Conservation (phyloP, 305 asterid species). For the Rubia peregrina region DNA sequence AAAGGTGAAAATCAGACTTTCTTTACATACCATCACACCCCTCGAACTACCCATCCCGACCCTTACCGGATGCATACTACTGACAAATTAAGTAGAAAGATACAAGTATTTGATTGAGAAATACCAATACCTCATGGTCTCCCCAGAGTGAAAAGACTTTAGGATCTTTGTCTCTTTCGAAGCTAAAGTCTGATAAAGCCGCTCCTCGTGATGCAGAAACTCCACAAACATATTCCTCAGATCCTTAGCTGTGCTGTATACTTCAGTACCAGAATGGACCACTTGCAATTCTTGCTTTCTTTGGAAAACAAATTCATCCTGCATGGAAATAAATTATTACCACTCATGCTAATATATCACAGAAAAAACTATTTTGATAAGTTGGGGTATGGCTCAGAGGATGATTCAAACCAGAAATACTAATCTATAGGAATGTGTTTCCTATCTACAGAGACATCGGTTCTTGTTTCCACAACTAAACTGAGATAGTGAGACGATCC, state of each 20-base stretch:
- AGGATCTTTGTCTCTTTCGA: neutral
- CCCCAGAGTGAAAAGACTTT: neutral
- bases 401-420: neutral
- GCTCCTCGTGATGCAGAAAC: neutral
- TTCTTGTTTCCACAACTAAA: neutral
- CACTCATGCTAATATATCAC: neutral
- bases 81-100: no score
- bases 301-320: slow-evolving; percentile 18
- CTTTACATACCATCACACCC: no score
- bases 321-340: neutral
- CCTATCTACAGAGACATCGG: neutral
- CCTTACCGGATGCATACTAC: no score
- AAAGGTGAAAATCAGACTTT: no score
- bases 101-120: neutral
- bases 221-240: neutral
- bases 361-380: neutral
- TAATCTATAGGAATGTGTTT: neutral
- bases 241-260: neutral
- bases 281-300: slow-evolving; percentile 18
- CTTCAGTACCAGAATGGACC: slow-evolving; percentile 18
- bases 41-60: no score
- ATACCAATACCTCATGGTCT: neutral
- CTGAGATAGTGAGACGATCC: neutral
- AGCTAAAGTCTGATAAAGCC: neutral
- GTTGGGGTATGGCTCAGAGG: neutral